Base-by-base conservation (phyloP, 495 filamentous ascomycete genomes). In the Penicillium bialowiezense region DNA sequence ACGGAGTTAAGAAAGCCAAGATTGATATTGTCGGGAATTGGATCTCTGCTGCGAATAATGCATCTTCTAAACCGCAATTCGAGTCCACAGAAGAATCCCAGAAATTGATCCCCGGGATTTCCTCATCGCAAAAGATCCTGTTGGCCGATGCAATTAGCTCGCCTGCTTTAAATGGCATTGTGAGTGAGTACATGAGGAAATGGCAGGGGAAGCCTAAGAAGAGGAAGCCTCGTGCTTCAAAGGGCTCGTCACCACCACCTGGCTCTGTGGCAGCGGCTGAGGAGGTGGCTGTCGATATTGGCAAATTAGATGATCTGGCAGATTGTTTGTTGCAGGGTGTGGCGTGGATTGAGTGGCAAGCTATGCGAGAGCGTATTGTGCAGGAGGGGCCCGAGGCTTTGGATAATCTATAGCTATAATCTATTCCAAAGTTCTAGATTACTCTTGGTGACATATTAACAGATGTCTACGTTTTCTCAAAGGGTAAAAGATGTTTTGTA, bases 251-350 rank as follows among this genome's bases (percentile, higher is more conserved):
- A 9, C 4, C 24, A 5, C 23, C 19, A 7, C 9, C 6, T 13
- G 3, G 1, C 0, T 10, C 13, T 40, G 12, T 6, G 12, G 15
- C 31, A 6, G 42, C 17, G 20, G 7, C n/a, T 2, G 14, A 4
- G 7, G 26, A 48, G 6, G 44, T 5, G 17, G 54, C 53, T 9
- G 21, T 32, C 35, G 58, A 64, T 49, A 55, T 76, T 24, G 69
- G 64, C 15, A 97, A 97, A 65, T 58, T 95, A 54, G 92, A 97
- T 71, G 92, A 97, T 75, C 71, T 97, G 52, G 88, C 90, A 5
- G 92, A 97, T 78, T 88, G 87, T 65, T 65, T 97, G 24, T 59
- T 96, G 52, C 92, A 97, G 69, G 93, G 86, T 1, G 70, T 90
- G 52, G 86, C 90, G 8, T 96, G 88, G 88, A 64, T 91, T 41